Percentiles rank a stretch among this genome's conserved stretches.
Conservation (phyloP, 495 filamentous ascomycete species). For the Usnea hakonensis region DNA sequence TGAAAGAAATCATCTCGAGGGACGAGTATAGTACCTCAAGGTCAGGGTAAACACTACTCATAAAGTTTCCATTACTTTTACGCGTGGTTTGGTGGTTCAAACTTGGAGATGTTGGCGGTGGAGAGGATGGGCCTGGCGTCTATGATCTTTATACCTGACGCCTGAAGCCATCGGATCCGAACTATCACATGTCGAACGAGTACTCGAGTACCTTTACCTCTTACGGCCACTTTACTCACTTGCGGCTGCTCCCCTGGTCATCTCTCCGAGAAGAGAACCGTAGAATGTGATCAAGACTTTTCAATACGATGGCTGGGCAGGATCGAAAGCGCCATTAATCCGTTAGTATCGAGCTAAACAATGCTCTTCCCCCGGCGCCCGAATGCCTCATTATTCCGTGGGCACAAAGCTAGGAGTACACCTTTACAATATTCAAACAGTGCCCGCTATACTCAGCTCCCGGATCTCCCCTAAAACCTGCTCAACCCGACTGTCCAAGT, state of each 20-base stretch:
- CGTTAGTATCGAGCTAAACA: neutral
- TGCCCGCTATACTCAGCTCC: conserved; percentile 87
- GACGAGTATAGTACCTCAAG: too few species aligned
- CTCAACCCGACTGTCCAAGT: conserved; percentile 86
- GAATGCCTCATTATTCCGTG: neutral
- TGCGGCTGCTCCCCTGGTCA: neutral
- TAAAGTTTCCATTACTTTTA: too few species aligned
- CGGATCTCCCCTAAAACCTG: conserved; percentile 95
- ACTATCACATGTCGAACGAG: too few species aligned
- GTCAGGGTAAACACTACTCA: too few species aligned
- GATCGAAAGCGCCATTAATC: neutral
- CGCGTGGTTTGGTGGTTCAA: too few species aligned
- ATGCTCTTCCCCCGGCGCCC: neutral
- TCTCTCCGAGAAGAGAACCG: neutral
- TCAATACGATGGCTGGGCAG: neutral
- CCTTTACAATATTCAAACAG: conserved; percentile 38
- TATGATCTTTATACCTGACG: too few species aligned
- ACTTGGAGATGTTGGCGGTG: too few species aligned
- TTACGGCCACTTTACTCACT: too few species aligned
- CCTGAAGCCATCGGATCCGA: too few species aligned
- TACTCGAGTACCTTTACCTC: too few species aligned
- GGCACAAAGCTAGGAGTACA: neutral
- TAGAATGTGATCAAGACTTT: neutral
- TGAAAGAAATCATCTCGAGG: too few species aligned
- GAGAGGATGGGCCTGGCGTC: too few species aligned